Base-by-base conservation (phyloP, 495 filamentous ascomycete species). In the Penicillium nucicola region DNA sequence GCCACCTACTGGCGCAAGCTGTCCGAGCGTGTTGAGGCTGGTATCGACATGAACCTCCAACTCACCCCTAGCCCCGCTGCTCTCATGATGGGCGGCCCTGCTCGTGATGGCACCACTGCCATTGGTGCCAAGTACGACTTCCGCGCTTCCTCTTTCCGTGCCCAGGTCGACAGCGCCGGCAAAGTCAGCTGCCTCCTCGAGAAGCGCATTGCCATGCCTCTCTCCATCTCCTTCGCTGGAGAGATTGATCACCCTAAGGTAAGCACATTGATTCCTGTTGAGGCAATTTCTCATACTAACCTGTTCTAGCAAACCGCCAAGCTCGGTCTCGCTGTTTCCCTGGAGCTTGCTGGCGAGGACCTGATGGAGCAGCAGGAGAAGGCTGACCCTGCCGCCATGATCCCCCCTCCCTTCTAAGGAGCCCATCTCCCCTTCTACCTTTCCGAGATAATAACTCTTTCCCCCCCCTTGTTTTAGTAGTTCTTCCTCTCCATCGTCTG, bases 101-200 rank as follows among this genome's bases (percentile, higher is more conserved):
- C 81, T 59, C 90, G 89, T 62, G 92, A 97, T 58, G 95, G 95
- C 37, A 79, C 87, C 42, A 90, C 93, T 47, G 87, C 91, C 34
- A 78, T 97, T 58, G 95, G 93, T 62, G 90, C 89, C 58, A 99
- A 97, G 75, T 99, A 99, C 69, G 93, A 97, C 65, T 99, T 99
- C 84, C 80, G 89, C 50, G 85, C 88, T 64, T 92, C 89, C 32
- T 92, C 88, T 9, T 96, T 97, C 82, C 83, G 92, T 54, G 93
- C 92, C 17, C 95, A 97, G 72, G 80, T 99, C 44, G 93, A 99
- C 72, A 92, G 90, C 62, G 82, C 89, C 52, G 95, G 95, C 58
- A 93, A 91, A 77, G 79, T 99, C 55, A 87, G 86, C 72, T 93
- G 89, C 64, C 77, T 96, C 58, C 77, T 97, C 51, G 95, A 99